Evolutionary conservation across 2,329 filamentous ascomycete genomes (phyloP).

Genomic region (Talaromyces verruculosus): DNA sequence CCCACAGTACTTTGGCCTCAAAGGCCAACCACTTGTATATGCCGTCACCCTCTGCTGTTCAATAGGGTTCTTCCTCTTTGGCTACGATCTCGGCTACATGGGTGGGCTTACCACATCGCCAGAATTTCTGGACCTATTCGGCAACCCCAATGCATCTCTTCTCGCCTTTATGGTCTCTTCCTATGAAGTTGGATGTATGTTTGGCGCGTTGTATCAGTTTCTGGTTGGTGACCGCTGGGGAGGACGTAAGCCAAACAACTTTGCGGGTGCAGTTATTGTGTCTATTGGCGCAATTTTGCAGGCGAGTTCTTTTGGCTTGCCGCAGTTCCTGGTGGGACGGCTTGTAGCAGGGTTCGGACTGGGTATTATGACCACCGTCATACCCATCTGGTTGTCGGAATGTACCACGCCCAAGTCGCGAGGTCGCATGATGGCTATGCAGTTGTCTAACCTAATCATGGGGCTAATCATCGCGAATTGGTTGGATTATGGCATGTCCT

Average conservation of each 20-base stretch:
- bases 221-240: slow-evolving; percentile 42
- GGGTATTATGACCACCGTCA: slow-evolving; percentile 29
- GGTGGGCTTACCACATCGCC: slow-evolving; percentile 22
- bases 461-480: slow-evolving; percentile 32
- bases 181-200: slow-evolving; percentile 31
- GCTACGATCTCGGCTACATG: slow-evolving; percentile 47
- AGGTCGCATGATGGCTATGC: slow-evolving; percentile 48
- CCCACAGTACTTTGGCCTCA: slow-evolving; percentile 20
- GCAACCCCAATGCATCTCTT: slow-evolving; percentile 27
- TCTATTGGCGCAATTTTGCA: slow-evolving; percentile 29
- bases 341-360: slow-evolving; percentile 29
- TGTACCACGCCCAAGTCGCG: slow-evolving; percentile 37
- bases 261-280: slow-evolving; percentile 37
- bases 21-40: slow-evolving; percentile 26
- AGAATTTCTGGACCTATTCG: slow-evolving; percentile 22
- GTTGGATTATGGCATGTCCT: slow-evolving; percentile 32
- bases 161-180: slow-evolving; percentile 28
- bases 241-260: slow-evolving; percentile 45
- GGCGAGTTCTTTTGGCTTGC: slow-evolving; percentile 23
- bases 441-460: slow-evolving; percentile 27
- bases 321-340: slow-evolving; percentile 29
- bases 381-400: slow-evolving; percentile 29
- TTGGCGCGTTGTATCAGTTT: slow-evolving; percentile 32
- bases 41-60: slow-evolving; percentile 29
- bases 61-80: slow-evolving; percentile 46